A percentile compares a stretch with the other conserved stretches of the same genome.
Conservation (phyloP, 129 eudicot genomes). For the Apium graveolens region DNA sequence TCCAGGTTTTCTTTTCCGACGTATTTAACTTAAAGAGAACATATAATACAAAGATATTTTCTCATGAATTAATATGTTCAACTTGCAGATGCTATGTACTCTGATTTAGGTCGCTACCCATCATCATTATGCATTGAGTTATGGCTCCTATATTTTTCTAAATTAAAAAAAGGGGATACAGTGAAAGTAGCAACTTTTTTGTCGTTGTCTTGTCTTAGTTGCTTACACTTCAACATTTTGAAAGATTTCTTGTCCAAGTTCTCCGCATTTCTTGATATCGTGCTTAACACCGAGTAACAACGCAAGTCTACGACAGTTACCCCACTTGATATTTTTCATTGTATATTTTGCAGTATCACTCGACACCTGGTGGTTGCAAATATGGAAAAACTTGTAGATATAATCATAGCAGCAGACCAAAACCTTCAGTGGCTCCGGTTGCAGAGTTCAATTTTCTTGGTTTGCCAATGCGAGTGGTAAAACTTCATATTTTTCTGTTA, state of each 20-base stretch:
- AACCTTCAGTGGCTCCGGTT: constrained; percentile 27
- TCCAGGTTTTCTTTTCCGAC: neutral
- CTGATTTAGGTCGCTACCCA: neutral
- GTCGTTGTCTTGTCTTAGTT: neutral
- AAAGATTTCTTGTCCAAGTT: neutral
- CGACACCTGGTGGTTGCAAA: constrained; percentile 79
- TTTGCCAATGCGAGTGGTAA: constrained; percentile 83
- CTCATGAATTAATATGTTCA: neutral
- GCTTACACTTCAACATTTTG: neutral
- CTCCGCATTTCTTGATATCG: neutral
- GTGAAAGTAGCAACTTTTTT: neutral
- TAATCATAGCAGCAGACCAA: constrained; percentile 50
- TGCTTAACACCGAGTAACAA: neutral
- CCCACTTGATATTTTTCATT: neutral
- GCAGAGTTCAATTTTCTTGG: constrained; percentile 75
- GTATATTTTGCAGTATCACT: constrained; percentile 56
- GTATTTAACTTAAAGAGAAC: neutral
- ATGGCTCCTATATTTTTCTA: neutral
- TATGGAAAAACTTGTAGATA: constrained; percentile 78
- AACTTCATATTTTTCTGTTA: neutral
- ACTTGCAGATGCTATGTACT: neutral
- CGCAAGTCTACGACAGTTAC: neutral
- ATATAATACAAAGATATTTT: neutral
- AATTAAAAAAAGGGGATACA: neutral
- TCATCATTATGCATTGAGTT: neutral